Percentiles rank a stretch among this genome's conserved stretches.
Conservation (phyloP, 441 rosid species). For the Mallotus repandus region DNA sequence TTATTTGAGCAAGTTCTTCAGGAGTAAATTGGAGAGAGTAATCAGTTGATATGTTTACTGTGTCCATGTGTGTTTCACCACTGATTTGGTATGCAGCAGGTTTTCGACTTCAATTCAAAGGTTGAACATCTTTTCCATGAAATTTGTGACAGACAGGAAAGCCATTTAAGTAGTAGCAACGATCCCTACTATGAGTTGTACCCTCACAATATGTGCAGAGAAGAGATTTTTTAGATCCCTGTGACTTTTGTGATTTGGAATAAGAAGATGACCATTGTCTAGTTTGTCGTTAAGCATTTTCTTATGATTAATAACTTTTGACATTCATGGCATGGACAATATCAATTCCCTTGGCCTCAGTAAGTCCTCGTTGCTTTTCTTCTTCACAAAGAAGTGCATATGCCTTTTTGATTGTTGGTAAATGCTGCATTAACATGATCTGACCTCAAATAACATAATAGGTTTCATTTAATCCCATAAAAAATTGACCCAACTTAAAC, state of each 20-base stretch:
- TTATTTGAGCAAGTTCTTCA: not conserved
- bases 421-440: not conserved
- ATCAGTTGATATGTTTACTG: not conserved
- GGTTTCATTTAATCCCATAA: not conserved
- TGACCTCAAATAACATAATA: not conserved
- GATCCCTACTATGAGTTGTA: not conserved
- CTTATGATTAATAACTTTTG: too few species aligned
- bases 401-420: not conserved
- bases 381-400: not conserved
- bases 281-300: too few species aligned
- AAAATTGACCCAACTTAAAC: not conserved
- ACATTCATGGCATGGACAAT: not conserved
- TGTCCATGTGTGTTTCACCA: not conserved
- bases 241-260: too few species aligned
- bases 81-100: not conserved
- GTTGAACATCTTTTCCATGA: not conserved
- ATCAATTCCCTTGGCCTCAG: not conserved
- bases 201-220: not conserved
- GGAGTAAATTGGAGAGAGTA: rapidly evolving
- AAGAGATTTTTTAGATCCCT: not conserved
- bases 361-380: not conserved
- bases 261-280: too few species aligned
- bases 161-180: not conserved
- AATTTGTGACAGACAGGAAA: not conserved
- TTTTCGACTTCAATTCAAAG: not conserved